Percentiles rank a stretch among this genome's conserved stretches.
phyloP scores from a whole-genome alignment of 768 basidiomycete genomes.

The Phylloporus sp. region DNA sequence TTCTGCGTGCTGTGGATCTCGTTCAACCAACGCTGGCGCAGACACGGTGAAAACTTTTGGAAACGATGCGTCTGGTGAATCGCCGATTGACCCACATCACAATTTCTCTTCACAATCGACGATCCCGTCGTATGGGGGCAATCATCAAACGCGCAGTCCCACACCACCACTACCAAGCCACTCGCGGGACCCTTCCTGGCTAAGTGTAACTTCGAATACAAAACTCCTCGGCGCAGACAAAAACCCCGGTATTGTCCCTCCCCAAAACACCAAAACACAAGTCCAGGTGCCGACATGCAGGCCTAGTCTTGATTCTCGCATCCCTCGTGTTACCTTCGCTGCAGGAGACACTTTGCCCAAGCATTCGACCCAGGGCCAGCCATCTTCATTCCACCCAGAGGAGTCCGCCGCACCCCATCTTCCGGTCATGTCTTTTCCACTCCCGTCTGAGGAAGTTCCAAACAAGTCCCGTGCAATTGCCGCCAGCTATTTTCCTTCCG shows the following conservation, averaged over 20 bases:
- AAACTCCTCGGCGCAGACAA: slow-evolving; percentile 11
- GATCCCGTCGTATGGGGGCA: slow-evolving; percentile 1
- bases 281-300: background rate
- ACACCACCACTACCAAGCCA: slow-evolving; percentile 4
- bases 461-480: slow-evolving; percentile 11
- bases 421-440: background rate
- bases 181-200: slow-evolving; percentile 9
- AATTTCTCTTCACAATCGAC: background rate
- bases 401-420: too few species aligned
- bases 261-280: background rate
- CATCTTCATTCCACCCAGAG: background rate
- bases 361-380: background rate
- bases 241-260: slow-evolving; percentile 10
- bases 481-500: too few species aligned
- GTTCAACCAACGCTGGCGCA: background rate
- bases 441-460: background rate
- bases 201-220: slow-evolving; percentile 18
- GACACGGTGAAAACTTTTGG: slow-evolving; percentile 22
- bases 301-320: background rate
- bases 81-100: slow-evolving; percentile 7
- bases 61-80: slow-evolving; percentile 21
- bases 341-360: background rate
- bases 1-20: slow-evolving; percentile 41
- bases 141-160: background rate
- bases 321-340: slow-evolving; percentile 2